Conservation (phyloP, 2,329 filamentous ascomycete genomes). For the Fusarium veterinarium region DNA sequence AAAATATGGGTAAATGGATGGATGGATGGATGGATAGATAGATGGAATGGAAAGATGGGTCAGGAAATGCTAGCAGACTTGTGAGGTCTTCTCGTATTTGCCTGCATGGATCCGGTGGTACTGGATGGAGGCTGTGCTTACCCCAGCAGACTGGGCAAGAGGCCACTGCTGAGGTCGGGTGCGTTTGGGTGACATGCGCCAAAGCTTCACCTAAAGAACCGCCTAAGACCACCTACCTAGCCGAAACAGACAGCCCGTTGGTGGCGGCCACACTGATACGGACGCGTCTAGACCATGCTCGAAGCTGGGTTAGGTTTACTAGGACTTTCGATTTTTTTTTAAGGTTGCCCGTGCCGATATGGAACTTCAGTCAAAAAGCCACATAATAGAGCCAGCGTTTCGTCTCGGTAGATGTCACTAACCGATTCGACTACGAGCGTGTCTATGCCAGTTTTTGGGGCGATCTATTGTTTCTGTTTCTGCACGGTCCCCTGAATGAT, state of each 20-base stretch:
- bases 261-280: not conserved
- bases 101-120: slow-evolving; percentile 6
- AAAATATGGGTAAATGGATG: slow-evolving; percentile 3
- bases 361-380: slow-evolving; percentile 2
- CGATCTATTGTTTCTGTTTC: slow-evolving; percentile 27
- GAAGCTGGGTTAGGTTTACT: slow-evolving; percentile 14
- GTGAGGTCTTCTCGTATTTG: slow-evolving; percentile 32
- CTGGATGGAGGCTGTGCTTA: slow-evolving; percentile 12
- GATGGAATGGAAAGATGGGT: slow-evolving; percentile 28
- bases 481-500: slow-evolving; percentile 9
- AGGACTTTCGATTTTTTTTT: not conserved
- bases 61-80: slow-evolving; percentile 11
- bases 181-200: not conserved
- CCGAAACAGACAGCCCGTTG: slow-evolving; percentile 12
- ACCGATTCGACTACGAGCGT: slow-evolving; percentile 13
- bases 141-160: not conserved
- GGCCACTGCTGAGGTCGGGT: not conserved
- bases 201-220: slow-evolving; percentile 1
- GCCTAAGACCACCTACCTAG: slow-evolving; percentile 6
- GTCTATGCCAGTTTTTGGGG: not conserved
- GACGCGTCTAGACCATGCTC: slow-evolving; percentile 8
- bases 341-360: slow-evolving; percentile 9
- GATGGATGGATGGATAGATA: too few species aligned
- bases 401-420: slow-evolving; percentile 4
- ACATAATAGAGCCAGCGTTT: slow-evolving; percentile 8